Conservation (phyloP, 257 asterid species). For the Fraxinus cuspidata region DNA sequence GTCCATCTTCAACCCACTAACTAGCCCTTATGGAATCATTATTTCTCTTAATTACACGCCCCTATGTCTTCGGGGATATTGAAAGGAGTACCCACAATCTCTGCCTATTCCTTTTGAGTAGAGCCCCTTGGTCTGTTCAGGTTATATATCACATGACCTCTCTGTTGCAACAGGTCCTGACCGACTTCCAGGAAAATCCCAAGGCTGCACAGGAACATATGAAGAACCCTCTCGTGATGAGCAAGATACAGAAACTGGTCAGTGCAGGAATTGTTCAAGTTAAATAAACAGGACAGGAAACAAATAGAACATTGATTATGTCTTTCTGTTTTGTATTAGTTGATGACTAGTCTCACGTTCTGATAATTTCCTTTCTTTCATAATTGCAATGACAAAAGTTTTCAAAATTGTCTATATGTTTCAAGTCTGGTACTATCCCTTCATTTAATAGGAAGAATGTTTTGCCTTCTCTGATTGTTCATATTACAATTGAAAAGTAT, state of each 20-base stretch:
- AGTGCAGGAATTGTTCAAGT: conserved; percentile 90
- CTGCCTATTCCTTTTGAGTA: neutral
- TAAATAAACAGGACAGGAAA: conserved; percentile 27
- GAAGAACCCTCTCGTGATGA: conserved; percentile 88
- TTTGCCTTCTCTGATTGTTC: too few species aligned
- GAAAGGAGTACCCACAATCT: neutral
- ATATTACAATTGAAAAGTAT: too few species aligned
- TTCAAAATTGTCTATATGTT: too few species aligned
- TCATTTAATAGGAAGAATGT: too few species aligned
- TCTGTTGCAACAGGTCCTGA: conserved; percentile 51
- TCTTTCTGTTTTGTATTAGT: neutral
- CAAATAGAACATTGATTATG: neutral
- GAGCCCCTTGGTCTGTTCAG: neutral
- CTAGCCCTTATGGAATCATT: neutral
- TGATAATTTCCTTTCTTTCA: neutral
- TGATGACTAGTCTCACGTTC: neutral
- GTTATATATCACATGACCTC: neutral
- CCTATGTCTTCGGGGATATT: neutral
- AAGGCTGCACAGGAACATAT: conserved; percentile 78
- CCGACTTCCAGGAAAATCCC: conserved; percentile 81
- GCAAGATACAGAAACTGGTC: conserved; percentile 83
- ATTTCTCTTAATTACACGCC: neutral
- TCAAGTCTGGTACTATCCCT: too few species aligned
- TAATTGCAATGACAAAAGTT: too few species aligned
- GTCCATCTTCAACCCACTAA: neutral